These are phyloP conservation scores for Pichia terricola DNA, from an alignment of 1,139 yeast species.

Conservation along the genomic window DNA sequence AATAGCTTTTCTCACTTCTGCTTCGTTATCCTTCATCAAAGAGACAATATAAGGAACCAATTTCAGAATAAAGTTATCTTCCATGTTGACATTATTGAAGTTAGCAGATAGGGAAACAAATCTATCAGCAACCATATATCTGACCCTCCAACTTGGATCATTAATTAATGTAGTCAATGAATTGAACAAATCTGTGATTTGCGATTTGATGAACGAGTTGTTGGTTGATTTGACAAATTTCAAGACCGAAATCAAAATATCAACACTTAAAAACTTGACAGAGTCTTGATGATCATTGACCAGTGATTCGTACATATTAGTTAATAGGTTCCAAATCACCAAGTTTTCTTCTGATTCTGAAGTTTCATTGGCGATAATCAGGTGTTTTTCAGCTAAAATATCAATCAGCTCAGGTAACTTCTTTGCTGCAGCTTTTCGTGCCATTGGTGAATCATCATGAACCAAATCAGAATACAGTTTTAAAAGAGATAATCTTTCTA, in stretches of 20 bases:
- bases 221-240: constrained; percentile 48
- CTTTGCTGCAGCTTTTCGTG: constrained; percentile 86
- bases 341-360: constrained; percentile 18
- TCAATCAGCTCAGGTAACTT: constrained; percentile 68
- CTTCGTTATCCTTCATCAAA: constrained; percentile 86
- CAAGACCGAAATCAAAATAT: constrained; percentile 67
- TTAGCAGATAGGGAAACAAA: constrained; percentile 66
- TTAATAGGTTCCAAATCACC: constrained; percentile 57
- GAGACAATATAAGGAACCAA: constrained; percentile 64
- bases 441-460: constrained; percentile 96
- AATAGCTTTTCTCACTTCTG: constrained; percentile 91
- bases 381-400: constrained; percentile 8
- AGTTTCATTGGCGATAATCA: not conserved
- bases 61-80: constrained; percentile 41
- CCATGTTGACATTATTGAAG: constrained; percentile 31
- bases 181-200: constrained; percentile 51
- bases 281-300: constrained; percentile 90
- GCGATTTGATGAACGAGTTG: constrained; percentile 36
- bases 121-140: constrained; percentile 94
- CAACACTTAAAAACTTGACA: constrained; percentile 83
- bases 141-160: constrained; percentile 96
- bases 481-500: constrained; percentile 49
- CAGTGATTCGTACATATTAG: constrained; percentile 72
- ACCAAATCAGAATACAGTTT: constrained; percentile 61
- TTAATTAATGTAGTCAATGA: constrained; percentile 59